Conservation (phyloP, 345 rosid species). For the Fremontodendron californicum region DNA sequence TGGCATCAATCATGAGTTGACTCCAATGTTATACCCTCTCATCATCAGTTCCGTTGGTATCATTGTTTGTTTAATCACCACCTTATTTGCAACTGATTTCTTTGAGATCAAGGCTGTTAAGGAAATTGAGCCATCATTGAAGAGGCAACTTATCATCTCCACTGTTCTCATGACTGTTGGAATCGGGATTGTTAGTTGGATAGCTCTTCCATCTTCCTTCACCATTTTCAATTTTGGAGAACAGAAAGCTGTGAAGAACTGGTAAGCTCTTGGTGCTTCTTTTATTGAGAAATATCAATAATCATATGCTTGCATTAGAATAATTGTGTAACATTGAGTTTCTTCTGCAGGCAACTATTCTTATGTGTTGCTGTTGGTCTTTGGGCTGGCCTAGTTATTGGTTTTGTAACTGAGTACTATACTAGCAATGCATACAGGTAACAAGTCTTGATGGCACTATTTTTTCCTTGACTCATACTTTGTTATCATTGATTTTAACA, state of each 20-base stretch:
- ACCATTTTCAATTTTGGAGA: conserved; percentile 63
- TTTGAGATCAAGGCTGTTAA: conserved; percentile 68
- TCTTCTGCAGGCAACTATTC: conserved; percentile 54
- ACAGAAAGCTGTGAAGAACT: conserved; percentile 62
- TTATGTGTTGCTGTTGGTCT: conserved; percentile 60
- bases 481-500: background rate
- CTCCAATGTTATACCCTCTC: conserved; percentile 68
- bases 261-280: conserved; percentile 32
- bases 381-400: conserved; percentile 77
- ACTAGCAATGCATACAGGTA: conserved; percentile 75
- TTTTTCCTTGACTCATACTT: background rate
- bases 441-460: too few species aligned
- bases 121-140: conserved; percentile 66
- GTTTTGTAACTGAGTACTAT: conserved; percentile 68
- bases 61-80: conserved; percentile 61
- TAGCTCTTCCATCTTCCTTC: conserved; percentile 64
- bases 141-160: conserved; percentile 65
- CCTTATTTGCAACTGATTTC: conserved; percentile 65
- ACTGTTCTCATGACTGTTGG: conserved; percentile 64
- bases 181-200: conserved; percentile 49
- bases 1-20: conserved; percentile 58
- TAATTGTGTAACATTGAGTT: background rate
- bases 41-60: conserved; percentile 66
- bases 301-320: background rate
- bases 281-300: background rate